phyloP scores from a whole-genome alignment of 495 filamentous ascomycete species.

The Lasiosphaeria ovina region DNA sequence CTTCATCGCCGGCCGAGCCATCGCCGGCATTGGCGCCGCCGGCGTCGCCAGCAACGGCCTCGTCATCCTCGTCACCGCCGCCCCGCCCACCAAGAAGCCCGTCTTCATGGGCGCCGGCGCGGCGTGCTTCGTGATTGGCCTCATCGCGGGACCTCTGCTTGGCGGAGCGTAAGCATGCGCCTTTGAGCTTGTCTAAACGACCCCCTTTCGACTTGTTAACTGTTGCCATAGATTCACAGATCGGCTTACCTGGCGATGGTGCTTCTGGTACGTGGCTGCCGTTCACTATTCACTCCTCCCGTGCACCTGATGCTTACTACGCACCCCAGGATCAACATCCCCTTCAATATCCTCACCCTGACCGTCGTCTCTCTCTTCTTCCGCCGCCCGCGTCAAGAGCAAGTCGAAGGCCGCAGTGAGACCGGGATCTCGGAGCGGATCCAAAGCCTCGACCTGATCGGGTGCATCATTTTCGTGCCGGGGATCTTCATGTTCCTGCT shows the following conservation, averaged over 20 bases:
- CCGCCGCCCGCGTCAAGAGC: constrained; percentile 2
- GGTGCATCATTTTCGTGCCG: constrained; percentile 30
- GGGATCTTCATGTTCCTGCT: constrained; percentile 49
- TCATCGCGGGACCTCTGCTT: constrained; percentile 41
- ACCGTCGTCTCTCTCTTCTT: constrained; percentile 12
- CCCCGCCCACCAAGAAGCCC: background rate
- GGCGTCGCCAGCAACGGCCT: background rate
- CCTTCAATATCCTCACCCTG: constrained; percentile 41
- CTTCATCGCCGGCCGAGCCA: constrained; percentile 5
- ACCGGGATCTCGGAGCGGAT: constrained; percentile 18
- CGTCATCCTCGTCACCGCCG: constrained; percentile 1
- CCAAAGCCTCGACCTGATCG: constrained; percentile 28
- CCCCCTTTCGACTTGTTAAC: too few species aligned
- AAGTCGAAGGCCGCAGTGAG: too few species aligned
- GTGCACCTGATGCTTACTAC: too few species aligned
- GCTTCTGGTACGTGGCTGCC: too few species aligned
- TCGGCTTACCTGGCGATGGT: constrained; percentile 58
- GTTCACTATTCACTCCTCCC: too few species aligned
- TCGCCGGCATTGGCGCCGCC: constrained; percentile 3
- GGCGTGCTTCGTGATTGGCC: constrained; percentile 26
- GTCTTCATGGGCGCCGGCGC: constrained; percentile 12
- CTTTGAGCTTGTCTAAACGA: too few species aligned
- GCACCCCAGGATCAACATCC: constrained; percentile 63
- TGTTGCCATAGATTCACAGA: too few species aligned
- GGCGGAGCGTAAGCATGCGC: constrained; percentile 18